Conservation (phyloP, 2,329 filamentous ascomycete species). For the Chrysoporthe cubensis region DNA sequence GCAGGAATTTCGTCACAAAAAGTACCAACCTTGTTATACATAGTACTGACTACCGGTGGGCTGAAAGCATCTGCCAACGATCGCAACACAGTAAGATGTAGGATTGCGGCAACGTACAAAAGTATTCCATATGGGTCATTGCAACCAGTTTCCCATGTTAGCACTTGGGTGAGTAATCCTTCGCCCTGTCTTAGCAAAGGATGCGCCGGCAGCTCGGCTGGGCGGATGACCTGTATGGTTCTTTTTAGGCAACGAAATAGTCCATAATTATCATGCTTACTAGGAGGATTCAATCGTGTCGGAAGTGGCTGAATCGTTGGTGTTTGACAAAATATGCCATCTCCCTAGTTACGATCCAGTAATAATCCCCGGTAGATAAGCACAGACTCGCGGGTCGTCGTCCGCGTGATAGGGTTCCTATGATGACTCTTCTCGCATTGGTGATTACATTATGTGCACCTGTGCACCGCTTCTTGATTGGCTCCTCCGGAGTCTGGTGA, state of each 20-base stretch:
- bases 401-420: neutral
- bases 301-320: neutral
- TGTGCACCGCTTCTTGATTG: neutral
- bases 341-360: neutral
- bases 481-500: neutral
- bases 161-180: neutral
- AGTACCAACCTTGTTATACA: neutral
- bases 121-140: neutral
- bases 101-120: neutral
- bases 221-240: neutral
- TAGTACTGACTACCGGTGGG: neutral
- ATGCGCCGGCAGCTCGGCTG: neutral
- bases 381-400: neutral
- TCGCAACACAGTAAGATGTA: neutral
- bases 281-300: neutral
- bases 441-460: neutral
- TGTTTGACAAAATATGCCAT: neutral
- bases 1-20: neutral
- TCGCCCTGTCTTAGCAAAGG: neutral
- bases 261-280: slow-evolving; percentile 6
- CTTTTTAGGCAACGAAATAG: slow-evolving; percentile 1
- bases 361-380: slow-evolving; percentile 37
- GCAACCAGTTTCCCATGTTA: neutral
- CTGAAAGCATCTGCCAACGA: neutral
- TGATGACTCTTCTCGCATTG: neutral